Conservation (phyloP, 2,329 filamentous ascomycete species). For the Chalara sp. region DNA sequence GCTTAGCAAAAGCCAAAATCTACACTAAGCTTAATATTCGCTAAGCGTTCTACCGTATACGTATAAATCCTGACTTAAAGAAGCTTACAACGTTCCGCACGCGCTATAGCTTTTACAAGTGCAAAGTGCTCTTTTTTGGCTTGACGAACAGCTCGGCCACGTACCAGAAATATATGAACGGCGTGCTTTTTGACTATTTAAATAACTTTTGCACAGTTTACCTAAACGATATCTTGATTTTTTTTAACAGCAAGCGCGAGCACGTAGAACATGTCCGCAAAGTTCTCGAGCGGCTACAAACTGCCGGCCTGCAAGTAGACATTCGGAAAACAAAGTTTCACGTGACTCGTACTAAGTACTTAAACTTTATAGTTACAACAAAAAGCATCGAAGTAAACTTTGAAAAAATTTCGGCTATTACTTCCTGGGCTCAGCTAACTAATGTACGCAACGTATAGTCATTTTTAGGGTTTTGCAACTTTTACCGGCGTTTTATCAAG, state of each 20-base stretch:
- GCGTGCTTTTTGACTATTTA: slow-evolving; percentile 1
- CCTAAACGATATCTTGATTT: neutral
- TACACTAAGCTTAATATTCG: too few relatives aligned
- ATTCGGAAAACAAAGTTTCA: slow-evolving; percentile 2
- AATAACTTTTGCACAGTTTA: slow-evolving; percentile 1
- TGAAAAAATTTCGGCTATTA: too few relatives aligned
- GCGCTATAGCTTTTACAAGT: too few relatives aligned
- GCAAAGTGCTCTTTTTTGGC: slow-evolving; percentile 3
- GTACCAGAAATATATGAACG: slow-evolving; percentile 4
- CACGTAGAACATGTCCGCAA: neutral
- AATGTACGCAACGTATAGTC: neutral
- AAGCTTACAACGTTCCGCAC: too few relatives aligned
- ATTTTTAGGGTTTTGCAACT: neutral
- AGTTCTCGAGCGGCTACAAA: neutral
- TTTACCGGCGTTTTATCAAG: neutral
- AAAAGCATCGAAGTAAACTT: slow-evolving; percentile 3
- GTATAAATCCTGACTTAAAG: too few relatives aligned
- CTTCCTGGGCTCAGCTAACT: neutral
- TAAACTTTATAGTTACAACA: slow-evolving; percentile 4
- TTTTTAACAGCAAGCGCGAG: neutral
- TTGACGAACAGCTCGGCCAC: slow-evolving; percentile 1
- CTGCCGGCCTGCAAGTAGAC: slow-evolving; percentile 2
- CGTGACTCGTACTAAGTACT: slow-evolving; percentile 1
- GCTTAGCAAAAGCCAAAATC: too few relatives aligned
- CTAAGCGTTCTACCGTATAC: too few relatives aligned